phyloP scores from a whole-genome alignment of 495 filamentous ascomycete species.

The Cercophora samala region DNA sequence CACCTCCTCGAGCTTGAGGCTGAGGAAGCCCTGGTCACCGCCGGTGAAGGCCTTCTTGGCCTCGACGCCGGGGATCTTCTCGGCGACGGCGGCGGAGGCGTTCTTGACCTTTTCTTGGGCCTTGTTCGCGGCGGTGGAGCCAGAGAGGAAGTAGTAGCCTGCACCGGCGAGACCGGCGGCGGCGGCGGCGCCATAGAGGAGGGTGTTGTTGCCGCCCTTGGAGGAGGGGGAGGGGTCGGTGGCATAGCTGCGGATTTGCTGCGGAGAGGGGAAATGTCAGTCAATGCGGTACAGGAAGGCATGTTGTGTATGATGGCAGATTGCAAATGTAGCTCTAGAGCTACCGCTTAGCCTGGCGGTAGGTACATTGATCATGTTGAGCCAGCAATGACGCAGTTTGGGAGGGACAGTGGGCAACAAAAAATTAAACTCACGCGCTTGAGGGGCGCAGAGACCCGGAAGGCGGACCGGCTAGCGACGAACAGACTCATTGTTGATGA shows the following conservation, averaged over 20 bases:
- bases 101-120: conserved; percentile 50
- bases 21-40: conserved; percentile 80
- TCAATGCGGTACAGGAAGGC: background rate
- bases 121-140: conserved; percentile 46
- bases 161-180: conserved; percentile 44
- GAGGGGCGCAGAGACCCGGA: conserved; percentile 31
- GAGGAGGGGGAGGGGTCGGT: conserved; percentile 41
- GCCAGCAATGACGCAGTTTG: background rate
- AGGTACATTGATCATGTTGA: background rate
- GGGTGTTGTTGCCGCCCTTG: conserved; percentile 37
- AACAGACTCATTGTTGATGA: conserved; percentile 33
- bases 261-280: background rate
- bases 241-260: conserved; percentile 47
- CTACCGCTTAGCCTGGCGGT: background rate
- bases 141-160: conserved; percentile 51
- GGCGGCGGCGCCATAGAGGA: conserved; percentile 39
- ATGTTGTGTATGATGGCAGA: background rate
- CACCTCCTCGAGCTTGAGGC: conserved; percentile 73
- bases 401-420: background rate
- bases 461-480: conserved; percentile 32
- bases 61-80: conserved; percentile 22
- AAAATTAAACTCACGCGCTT: conserved; percentile 31
- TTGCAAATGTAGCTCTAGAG: background rate
- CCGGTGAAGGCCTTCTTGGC: conserved; percentile 67
- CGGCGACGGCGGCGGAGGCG: conserved; percentile 27